Percentiles rank a stretch among this genome's conserved stretches.
Conservation (phyloP, 2,329 filamentous ascomycete species). For the Penicillium sp. region DNA sequence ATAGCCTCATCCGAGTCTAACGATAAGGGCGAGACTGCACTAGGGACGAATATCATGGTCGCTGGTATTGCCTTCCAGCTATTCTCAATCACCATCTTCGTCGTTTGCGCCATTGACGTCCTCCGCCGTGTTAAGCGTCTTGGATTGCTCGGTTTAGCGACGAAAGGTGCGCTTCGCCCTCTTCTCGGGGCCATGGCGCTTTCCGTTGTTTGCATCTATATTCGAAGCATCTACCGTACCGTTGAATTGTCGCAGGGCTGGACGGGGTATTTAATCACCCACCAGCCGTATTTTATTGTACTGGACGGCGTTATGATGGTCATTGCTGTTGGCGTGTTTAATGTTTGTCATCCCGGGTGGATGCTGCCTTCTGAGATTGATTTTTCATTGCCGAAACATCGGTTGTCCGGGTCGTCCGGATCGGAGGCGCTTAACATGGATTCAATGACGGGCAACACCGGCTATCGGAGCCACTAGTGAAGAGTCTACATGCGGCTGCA, state of each 20-base stretch:
- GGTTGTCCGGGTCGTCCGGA: neutral
- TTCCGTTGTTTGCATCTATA: conserved; percentile 47
- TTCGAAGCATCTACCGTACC: conserved; percentile 51
- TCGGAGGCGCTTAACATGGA: neutral
- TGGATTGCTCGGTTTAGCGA: conserved; percentile 24
- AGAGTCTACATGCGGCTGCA: neutral
- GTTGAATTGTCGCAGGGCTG: conserved; percentile 54
- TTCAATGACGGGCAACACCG: neutral
- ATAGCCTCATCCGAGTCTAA: conserved; percentile 48
- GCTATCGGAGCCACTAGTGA: neutral
- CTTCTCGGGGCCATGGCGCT: conserved; percentile 41
- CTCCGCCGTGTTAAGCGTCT: conserved; percentile 37
- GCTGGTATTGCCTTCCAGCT: conserved; percentile 61
- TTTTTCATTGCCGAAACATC: neutral
- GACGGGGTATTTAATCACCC: conserved; percentile 51
- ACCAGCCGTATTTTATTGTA: conserved; percentile 50
- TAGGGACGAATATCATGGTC: conserved; percentile 51
- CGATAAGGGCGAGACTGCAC: conserved; percentile 45
- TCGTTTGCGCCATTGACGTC: conserved; percentile 48
- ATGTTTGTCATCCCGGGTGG: conserved; percentile 47
- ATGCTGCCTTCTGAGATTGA: conserved; percentile 30
- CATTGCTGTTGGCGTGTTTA: conserved; percentile 45
- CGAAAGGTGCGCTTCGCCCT: conserved; percentile 27
- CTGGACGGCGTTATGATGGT: conserved; percentile 53
- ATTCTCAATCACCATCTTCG: conserved; percentile 54